phyloP scores from a whole-genome alignment of 2,329 filamentous ascomycete species.

The Sclerotinia subarctica region DNA sequence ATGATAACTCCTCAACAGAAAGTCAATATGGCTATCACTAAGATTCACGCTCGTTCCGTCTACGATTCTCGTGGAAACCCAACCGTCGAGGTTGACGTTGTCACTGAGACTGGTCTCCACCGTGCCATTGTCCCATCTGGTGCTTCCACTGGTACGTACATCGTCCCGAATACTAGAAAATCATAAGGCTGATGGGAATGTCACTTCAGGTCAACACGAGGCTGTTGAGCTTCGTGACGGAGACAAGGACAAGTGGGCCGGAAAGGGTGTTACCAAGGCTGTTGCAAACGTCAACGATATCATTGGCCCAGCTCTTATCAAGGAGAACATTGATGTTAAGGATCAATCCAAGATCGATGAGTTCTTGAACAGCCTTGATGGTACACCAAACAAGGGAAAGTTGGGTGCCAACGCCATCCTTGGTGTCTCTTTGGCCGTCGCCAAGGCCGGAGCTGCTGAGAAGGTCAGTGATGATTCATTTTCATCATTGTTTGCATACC shows the following conservation, averaged over 20 bases:
- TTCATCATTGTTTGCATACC: not conserved
- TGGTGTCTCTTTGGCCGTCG: constrained; percentile 78
- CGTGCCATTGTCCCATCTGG: constrained; percentile 96
- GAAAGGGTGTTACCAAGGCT: constrained; percentile 85
- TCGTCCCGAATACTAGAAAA: constrained; percentile 23
- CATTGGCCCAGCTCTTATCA: constrained; percentile 78
- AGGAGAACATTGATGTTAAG: constrained; percentile 79
- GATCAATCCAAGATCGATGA: constrained; percentile 80
- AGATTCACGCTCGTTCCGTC: constrained; percentile 89
- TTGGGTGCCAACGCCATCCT: constrained; percentile 87
- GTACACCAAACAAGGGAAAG: constrained; percentile 81
- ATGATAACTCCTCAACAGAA: constrained; percentile 29
- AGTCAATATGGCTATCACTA: constrained; percentile 80
- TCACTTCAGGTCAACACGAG: constrained; percentile 72
- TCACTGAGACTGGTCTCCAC: constrained; percentile 95
- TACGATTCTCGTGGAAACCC: constrained; percentile 99
- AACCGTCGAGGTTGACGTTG: constrained; percentile 96
- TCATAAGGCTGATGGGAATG: constrained; percentile 28
- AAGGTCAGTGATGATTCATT: constrained; percentile 51
- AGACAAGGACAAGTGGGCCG: constrained; percentile 80
- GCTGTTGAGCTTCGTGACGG: constrained; percentile 88
- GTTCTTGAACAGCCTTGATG: constrained; percentile 83
- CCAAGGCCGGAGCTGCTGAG: constrained; percentile 86
- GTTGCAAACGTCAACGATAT: constrained; percentile 80
- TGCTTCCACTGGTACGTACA: constrained; percentile 79